These are phyloP conservation scores for Botrytis byssoidea DNA, from an alignment of 2,329 filamentous ascomycete genomes.

Conservation along the genomic window DNA sequence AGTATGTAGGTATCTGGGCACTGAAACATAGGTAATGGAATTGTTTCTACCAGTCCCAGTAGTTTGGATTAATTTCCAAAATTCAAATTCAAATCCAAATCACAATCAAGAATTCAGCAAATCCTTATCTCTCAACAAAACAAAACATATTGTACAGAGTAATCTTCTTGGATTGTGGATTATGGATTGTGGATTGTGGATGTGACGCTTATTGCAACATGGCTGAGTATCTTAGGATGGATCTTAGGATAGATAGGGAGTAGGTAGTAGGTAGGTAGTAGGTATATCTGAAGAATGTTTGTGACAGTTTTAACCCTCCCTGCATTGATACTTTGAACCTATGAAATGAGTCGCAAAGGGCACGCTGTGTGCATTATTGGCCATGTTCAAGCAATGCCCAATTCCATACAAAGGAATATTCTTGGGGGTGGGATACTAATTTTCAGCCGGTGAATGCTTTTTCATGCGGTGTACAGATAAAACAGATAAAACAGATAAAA, in stretches of 20 bases:
- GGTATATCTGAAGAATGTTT: neutral
- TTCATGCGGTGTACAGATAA: neutral
- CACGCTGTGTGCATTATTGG: conserved; percentile 5
- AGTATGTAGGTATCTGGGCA: conserved; percentile 1
- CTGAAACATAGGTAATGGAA: neutral
- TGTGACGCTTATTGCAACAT: neutral
- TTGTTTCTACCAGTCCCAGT: neutral
- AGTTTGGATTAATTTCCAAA: too few relatives aligned
- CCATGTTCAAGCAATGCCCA: neutral
- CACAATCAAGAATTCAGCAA: neutral
- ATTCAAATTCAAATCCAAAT: neutral
- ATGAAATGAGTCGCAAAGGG: neutral
- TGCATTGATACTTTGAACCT: neutral
- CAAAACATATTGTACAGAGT: neutral
- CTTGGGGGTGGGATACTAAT: neutral
- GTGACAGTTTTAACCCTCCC: neutral
- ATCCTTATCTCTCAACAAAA: conserved; percentile 1
- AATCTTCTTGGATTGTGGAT: conserved; percentile 2
- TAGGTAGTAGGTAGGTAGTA: too few relatives aligned
- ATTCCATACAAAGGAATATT: neutral
- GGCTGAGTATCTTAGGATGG: neutral
- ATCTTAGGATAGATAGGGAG: too few relatives aligned
- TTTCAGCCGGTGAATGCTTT: neutral
- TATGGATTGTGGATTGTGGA: conserved; percentile 14
- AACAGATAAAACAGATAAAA: too few relatives aligned